These are phyloP conservation scores for Phialophora chinensis DNA, from an alignment of 2,329 filamentous ascomycete genomes.

Conservation along the genomic window DNA sequence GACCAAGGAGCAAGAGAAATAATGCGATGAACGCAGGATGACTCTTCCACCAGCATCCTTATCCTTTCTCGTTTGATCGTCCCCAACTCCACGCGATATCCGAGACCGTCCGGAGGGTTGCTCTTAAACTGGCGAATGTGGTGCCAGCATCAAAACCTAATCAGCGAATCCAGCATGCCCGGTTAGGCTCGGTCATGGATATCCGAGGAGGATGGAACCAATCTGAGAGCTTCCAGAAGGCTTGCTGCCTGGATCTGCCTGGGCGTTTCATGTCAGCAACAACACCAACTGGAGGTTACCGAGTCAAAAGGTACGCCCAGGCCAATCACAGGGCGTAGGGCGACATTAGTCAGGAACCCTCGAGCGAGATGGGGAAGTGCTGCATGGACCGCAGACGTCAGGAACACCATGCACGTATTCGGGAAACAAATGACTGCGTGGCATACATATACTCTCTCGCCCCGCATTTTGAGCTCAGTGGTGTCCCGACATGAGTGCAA, in stretches of 20 bases:
- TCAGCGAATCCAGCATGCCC: background rate
- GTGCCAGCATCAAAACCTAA: background rate
- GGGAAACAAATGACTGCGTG: background rate
- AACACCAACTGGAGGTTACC: background rate
- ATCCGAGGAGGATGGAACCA: constrained; percentile 6
- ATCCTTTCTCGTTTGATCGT: background rate
- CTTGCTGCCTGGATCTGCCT: constrained; percentile 16
- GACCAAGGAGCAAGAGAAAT: background rate
- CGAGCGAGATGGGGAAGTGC: constrained; percentile 1
- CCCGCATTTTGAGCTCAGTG: constrained; percentile 9
- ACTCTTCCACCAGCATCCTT: background rate
- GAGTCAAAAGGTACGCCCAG: constrained; percentile 28
- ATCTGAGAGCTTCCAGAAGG: constrained; percentile 7
- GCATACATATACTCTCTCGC: constrained; percentile 9
- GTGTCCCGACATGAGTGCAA: constrained; percentile 18
- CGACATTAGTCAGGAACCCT: constrained; percentile 12
- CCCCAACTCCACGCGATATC: background rate
- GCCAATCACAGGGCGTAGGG: constrained; percentile 20
- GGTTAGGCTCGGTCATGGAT: background rate
- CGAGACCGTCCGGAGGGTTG: background rate
- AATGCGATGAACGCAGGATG: background rate
- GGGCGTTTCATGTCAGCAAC: constrained; percentile 22
- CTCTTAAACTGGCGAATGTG: constrained; percentile 23
- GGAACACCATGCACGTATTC: constrained; percentile 23
- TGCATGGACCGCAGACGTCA: background rate